Conservation (phyloP, 139 green algal genomes). For the Spirogloea muscicola region DNA sequence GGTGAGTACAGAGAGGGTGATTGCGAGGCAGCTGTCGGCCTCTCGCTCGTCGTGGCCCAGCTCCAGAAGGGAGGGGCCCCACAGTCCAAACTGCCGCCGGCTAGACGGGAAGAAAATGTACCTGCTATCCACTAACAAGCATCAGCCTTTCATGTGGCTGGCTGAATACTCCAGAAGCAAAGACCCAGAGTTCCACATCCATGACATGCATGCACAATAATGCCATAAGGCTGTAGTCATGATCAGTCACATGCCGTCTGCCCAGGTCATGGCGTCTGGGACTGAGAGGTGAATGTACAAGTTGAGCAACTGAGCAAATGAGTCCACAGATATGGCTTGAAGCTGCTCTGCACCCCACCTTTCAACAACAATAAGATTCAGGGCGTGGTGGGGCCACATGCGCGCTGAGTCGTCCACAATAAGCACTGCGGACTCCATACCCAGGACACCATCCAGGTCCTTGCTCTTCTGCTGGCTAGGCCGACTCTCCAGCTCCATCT, state of each 20-base stretch:
- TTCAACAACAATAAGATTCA: conserved; percentile 79
- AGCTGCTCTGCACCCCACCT: no score
- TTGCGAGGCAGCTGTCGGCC: conserved; percentile 56
- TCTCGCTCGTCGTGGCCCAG: conserved; percentile 61
- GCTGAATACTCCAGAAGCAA: no score
- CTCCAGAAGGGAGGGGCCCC: conserved; percentile 57
- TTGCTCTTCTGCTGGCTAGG: conserved; percentile 55
- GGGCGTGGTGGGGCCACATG: conserved; percentile 77
- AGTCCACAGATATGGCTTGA: no score
- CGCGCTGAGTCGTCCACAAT: conserved; percentile 92
- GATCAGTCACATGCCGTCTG: no score
- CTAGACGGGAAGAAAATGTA: conserved; percentile 87
- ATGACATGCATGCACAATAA: no score
- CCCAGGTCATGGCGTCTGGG: no score
- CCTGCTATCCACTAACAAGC: no score
- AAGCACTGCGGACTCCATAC: conserved; percentile 62
- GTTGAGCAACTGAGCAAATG: no score
- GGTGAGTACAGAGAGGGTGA: conserved; percentile 14
- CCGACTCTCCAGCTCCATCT: neutral
- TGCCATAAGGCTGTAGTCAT: no score
- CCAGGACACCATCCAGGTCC: conserved; percentile 84
- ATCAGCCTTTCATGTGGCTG: no score
- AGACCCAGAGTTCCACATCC: no score
- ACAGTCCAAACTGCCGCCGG: conserved; percentile 36
- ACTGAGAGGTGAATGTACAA: no score